A percentile compares a stretch with the other conserved stretches of the same genome.
phyloP scores from a whole-genome alignment of 1,284 basidiomycete genomes.

The Pterulicium gracile region DNA sequence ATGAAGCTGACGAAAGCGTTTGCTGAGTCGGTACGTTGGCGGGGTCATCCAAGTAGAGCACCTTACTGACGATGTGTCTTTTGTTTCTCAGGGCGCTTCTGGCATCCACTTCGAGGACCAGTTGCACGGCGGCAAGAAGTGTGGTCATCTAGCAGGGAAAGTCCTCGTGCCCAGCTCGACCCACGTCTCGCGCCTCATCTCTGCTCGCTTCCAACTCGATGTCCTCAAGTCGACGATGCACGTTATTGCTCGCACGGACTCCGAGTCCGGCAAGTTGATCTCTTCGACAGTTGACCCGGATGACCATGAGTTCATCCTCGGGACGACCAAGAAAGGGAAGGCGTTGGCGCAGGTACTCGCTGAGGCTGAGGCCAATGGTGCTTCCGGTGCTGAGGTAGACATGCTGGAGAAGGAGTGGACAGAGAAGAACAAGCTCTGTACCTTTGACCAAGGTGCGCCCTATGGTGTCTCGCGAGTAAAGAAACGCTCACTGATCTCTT shows the following conservation, averaged over 20 bases:
- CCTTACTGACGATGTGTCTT: not conserved
- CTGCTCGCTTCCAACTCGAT: slow-evolving; percentile 83
- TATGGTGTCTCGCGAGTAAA: slow-evolving; percentile 1
- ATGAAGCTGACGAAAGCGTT: slow-evolving; percentile 96
- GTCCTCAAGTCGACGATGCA: slow-evolving; percentile 82
- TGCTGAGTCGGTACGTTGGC: slow-evolving; percentile 65
- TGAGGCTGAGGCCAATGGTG: slow-evolving; percentile 64
- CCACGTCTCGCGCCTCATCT: slow-evolving; percentile 75
- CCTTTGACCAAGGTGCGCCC: slow-evolving; percentile 70
- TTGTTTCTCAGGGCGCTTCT: slow-evolving; percentile 54
- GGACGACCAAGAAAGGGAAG: slow-evolving; percentile 43
- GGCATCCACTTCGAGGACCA: slow-evolving; percentile 91
- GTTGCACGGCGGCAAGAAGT: slow-evolving; percentile 88
- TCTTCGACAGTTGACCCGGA: slow-evolving; percentile 74
- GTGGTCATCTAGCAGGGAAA: slow-evolving; percentile 90
- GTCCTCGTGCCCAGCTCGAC: slow-evolving; percentile 85
- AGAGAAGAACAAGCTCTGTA: slow-evolving; percentile 59
- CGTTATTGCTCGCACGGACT: slow-evolving; percentile 85
- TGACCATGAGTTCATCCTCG: slow-evolving; percentile 74
- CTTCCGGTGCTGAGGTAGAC: slow-evolving; percentile 63
- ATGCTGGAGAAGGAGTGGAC: slow-evolving; percentile 74
- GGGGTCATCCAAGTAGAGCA: slow-evolving; percentile 1
- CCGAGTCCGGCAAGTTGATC: slow-evolving; percentile 82
- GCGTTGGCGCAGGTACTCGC: slow-evolving; percentile 67
- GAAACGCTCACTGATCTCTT: slow-evolving; percentile 7